These are phyloP conservation scores for Dothistroma pini DNA, from an alignment of 2,329 filamentous ascomycete species.

Conservation along the genomic window DNA sequence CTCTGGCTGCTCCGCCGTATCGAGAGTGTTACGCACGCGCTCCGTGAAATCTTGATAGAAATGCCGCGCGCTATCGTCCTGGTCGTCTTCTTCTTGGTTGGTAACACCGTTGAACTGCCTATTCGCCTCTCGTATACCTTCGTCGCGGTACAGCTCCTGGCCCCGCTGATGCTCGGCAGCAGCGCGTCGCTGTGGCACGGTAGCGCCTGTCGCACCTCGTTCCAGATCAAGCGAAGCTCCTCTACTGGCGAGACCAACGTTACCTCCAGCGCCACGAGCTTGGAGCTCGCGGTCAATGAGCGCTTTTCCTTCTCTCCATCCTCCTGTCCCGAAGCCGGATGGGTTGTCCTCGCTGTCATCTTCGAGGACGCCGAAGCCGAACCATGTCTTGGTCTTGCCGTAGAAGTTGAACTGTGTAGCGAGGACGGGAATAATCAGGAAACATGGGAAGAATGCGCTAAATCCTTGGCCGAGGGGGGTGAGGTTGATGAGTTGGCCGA, in stretches of 20 bases:
- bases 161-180: conserved; percentile 6
- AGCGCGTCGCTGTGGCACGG: conserved; percentile 3
- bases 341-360: conserved; percentile 67
- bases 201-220: conserved; percentile 11
- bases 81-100: conserved; percentile 48
- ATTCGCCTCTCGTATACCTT: conserved; percentile 25
- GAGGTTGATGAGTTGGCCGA: conserved; percentile 77
- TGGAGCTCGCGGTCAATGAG: conserved; percentile 78
- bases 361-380: conserved; percentile 76
- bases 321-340: conserved; percentile 68
- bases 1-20: conserved; percentile 73
- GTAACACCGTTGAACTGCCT: conserved; percentile 33
- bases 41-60: conserved; percentile 82
- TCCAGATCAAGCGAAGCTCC: conserved; percentile 29
- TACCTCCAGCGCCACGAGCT: conserved; percentile 35
- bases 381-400: conserved; percentile 68
- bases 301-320: conserved; percentile 87
- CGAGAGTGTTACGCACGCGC: conserved; percentile 86
- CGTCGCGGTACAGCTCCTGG: conserved; percentile 14
- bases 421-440: conserved; percentile 79
- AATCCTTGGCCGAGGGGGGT: conserved; percentile 81
- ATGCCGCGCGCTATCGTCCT: conserved; percentile 59
- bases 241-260: conserved; percentile 34
- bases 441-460: conserved; percentile 80
- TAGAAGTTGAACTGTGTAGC: conserved; percentile 90